Base-by-base conservation (phyloP, 805 yeast genomes). In the Candida nemodendra region DNA sequence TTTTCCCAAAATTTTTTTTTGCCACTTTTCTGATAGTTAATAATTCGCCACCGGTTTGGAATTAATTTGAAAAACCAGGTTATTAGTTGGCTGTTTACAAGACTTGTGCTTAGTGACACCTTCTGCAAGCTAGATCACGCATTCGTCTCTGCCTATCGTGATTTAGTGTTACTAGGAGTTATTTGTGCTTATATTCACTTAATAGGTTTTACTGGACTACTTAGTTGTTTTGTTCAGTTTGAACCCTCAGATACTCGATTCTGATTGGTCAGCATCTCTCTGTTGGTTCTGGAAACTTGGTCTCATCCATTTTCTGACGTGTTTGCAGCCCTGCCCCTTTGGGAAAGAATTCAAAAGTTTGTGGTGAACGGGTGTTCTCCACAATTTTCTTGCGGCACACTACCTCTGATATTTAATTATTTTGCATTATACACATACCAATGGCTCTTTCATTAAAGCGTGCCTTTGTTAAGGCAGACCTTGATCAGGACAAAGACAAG, bases 161-260 rank as follows among this genome's bases (percentile, higher is more conserved):
- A 8, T 21, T 21, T 21, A 21, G 7, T 11, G 7, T 21, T 7
- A 7, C 9, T 11, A 21, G 11, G 24, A 21, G 11, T 11, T 21
- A 8, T 26, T 17, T 24, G 36, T 32, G 22, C 25, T 16, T 11
- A 24, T 15, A 17, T 29, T 18, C 28, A 13, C 9, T 11, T 24
- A 25, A 4, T 31, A 32, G 17, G 22, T 31, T 32, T 15, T 9
- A 33, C 56, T 54, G 60, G 68, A 64, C 68, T 59, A 57, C 68
- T 64, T 64, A 53, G 52, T 49, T 64, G 68, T 61, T 59, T 50
- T 50, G 65, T 52, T 62, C 66, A 57, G 54, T 31, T 34, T 33
- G 26, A 18, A 22, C 27, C 23, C 18, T 27, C 36, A 51, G 50
- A 44, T 45, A 36, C 41, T 42, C 42, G 38, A 34, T 36, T 44